phyloP scores from a whole-genome alignment of 225 moss, liverwort and hornwort species.

The Polytrichum formosum region DNA sequence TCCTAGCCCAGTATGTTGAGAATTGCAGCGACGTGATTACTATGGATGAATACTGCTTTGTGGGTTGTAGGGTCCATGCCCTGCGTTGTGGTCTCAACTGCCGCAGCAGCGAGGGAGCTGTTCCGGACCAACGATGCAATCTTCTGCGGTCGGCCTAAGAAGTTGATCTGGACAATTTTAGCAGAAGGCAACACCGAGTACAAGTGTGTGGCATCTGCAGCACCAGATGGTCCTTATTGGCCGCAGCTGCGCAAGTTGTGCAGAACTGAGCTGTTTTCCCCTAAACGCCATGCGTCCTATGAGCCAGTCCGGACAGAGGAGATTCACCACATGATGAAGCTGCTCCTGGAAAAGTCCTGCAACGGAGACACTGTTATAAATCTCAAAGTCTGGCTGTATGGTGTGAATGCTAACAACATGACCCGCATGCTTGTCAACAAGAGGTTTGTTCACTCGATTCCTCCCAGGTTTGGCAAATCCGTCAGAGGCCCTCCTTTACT shows the following conservation, averaged over 20 bases:
- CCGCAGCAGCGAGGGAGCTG: not conserved
- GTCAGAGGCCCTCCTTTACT: no score
- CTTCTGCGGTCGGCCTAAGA: not conserved
- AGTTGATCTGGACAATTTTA: not conserved
- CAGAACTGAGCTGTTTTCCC: constrained; percentile 31
- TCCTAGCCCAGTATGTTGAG: no score
- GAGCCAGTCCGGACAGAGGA: constrained; percentile 30
- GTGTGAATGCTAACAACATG: constrained; percentile 44
- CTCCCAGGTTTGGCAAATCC: no score
- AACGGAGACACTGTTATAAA: constrained; percentile 19
- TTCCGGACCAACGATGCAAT: not conserved
- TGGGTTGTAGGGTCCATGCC: not conserved
- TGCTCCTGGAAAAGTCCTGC: constrained; percentile 20
- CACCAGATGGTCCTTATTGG: constrained; percentile 47
- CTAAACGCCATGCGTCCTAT: constrained; percentile 25
- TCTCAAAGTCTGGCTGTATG: constrained; percentile 27
- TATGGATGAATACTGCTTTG: no score
- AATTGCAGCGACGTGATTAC: no score
- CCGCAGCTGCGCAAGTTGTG: constrained; percentile 43
- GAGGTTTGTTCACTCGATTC: constrained; percentile 11
- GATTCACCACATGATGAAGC: constrained; percentile 31
- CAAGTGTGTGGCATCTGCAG: constrained; percentile 32
- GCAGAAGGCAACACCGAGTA: constrained; percentile 1
- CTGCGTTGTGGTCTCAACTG: not conserved
- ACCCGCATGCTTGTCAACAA: constrained; percentile 53